These are phyloP conservation scores for Dactylis glomerata DNA, from an alignment of 176 grass and related monocot genomes.

Conservation along the genomic window DNA sequence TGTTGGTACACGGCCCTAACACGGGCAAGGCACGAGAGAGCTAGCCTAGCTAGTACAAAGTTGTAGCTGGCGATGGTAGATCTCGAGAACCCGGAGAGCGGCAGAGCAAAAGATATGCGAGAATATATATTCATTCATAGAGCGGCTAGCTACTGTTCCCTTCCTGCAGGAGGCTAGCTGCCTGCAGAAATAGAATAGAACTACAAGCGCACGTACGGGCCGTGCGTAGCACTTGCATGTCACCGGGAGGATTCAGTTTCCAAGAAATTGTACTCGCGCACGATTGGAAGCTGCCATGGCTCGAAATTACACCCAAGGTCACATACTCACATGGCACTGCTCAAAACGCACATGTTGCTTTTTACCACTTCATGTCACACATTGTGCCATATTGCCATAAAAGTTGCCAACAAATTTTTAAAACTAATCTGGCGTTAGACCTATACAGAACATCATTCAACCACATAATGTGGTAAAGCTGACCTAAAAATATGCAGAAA, in stretches of 20 bases:
- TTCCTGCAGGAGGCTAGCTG: not conserved
- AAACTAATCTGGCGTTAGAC: too few species aligned
- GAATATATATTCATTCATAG: conserved; percentile 15
- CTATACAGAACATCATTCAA: not conserved
- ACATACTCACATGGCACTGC: too few species aligned
- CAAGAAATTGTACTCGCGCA: conserved; percentile 36
- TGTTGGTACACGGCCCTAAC: not conserved
- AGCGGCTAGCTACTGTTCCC: conserved; percentile 34
- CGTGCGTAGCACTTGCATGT: not conserved
- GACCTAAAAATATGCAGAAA: not conserved
- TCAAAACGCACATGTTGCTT: not conserved
- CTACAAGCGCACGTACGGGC: conserved; percentile 2
- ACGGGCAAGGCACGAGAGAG: not conserved
- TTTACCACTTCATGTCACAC: not conserved
- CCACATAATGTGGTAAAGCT: not conserved
- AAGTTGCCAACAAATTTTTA: not conserved
- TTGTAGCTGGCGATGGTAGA: conserved; percentile 24
- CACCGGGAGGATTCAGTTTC: conserved; percentile 22
- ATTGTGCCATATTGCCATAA: not conserved
- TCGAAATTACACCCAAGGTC: not conserved
- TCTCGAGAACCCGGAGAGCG: conserved; percentile 10
- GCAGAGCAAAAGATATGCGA: conserved; percentile 27
- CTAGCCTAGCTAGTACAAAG: not conserved
- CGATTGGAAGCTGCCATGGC: not conserved
- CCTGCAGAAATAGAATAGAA: conserved; percentile 25